Base-by-base conservation (phyloP, 2,329 filamentous ascomycete genomes). In the Emmonsiellopsis sp. region DNA sequence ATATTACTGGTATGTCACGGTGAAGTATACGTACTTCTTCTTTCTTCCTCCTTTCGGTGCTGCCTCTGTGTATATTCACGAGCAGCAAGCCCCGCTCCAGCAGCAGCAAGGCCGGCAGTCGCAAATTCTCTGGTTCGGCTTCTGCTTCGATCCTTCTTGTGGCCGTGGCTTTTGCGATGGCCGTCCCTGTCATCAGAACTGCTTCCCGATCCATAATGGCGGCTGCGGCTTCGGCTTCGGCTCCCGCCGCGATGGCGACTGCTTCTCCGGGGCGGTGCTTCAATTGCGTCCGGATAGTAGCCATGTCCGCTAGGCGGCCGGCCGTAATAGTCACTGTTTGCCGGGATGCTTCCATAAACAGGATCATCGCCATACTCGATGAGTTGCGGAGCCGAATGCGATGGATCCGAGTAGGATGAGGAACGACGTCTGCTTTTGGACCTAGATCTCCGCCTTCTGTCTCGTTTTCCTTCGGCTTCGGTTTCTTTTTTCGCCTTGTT, bases 281-380 rank as follows among this genome's bases (percentile, higher is more conserved):
- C 49, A 37, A 52, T 52, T 44, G 39, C 40, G 27, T 40, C 13
- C 9, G 49, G 49, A 17, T 73, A 71, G 56, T 71, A 73, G 5
- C 64, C 65, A 21, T 67, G 66, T 37, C 62, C 66, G 48, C 65
- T 70, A 31, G 62, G 55, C 2, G 73, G 69, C 27, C 71, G 68
- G 27, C 73, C 70, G 56, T 76, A 74, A 57, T 76, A 74, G 56
- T 75, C 70, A 32, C 21, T 27, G 51, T 70, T 71, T 31, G 70
- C 62, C 27, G 69, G 72, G 48, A 74, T 74, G 60, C 79, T 79
- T 60, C 78, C 77, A 60, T 80, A 76, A 52, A 85, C 79, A 6
- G 81, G 82, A 62, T 81, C 78, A 63, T 77, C 75, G 58, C 82
- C 82, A 65, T 85, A 85, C 65, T 83, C 81, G 69, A 85, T 82